phyloP scores from a whole-genome alignment of 805 yeast species.

The Blastobotrys robertii region DNA sequence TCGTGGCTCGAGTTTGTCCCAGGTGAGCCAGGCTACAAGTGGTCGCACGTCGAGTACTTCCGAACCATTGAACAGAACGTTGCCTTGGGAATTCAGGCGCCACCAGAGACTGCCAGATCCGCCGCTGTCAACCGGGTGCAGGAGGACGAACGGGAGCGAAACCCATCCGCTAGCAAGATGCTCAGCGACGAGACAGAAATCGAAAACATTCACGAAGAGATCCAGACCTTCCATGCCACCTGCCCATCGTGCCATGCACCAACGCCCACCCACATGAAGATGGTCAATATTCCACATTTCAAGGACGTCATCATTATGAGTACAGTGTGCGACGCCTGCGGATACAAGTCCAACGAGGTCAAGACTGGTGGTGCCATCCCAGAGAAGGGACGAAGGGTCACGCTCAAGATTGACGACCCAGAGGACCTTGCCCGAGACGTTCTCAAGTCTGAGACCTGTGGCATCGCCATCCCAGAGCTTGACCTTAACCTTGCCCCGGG shows the following conservation, averaged over 20 bases:
- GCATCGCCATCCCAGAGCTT: slow-evolving; percentile 76
- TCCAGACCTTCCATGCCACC: slow-evolving; percentile 84
- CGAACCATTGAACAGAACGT: slow-evolving; percentile 87
- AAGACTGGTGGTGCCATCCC: slow-evolving; percentile 98
- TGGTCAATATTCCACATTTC: slow-evolving; percentile 94
- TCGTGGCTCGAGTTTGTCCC: slow-evolving; percentile 91
- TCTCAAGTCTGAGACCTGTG: slow-evolving; percentile 89
- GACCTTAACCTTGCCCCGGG: slow-evolving; percentile 89
- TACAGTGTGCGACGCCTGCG: slow-evolving; percentile 85
- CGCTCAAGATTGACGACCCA: slow-evolving; percentile 70
- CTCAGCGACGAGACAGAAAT: slow-evolving; percentile 42
- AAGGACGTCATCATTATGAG: slow-evolving; percentile 96
- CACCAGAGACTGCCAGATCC: neutral
- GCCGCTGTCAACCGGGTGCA: neutral
- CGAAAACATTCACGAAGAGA: slow-evolving; percentile 80
- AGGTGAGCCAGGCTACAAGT: slow-evolving; percentile 79
- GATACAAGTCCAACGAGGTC: slow-evolving; percentile 93
- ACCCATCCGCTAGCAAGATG: slow-evolving; percentile 19
- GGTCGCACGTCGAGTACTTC: slow-evolving; percentile 74
- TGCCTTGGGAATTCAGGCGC: slow-evolving; percentile 57
- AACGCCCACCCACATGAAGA: slow-evolving; percentile 92
- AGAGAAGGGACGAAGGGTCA: slow-evolving; percentile 64
- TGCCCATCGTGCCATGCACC: slow-evolving; percentile 82
- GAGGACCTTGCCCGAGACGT: slow-evolving; percentile 93
- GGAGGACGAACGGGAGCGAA: slow-evolving; percentile 21